Percentiles rank a stretch among this genome's conserved stretches.
phyloP scores from a whole-genome alignment of 2,329 filamentous ascomycete species.

The Aspergillus terreus region DNA sequence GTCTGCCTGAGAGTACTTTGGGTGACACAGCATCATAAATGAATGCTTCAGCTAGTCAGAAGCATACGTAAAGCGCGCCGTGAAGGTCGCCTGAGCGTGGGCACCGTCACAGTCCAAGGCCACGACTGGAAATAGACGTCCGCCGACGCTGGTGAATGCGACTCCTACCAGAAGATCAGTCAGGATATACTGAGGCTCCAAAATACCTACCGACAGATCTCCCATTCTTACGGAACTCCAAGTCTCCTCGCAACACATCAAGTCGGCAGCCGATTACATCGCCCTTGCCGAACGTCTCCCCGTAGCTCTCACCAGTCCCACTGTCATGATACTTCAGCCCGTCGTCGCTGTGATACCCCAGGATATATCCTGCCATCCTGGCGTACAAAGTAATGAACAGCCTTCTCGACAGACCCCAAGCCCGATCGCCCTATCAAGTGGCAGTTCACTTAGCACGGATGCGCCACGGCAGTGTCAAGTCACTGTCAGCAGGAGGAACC shows the following conservation, averaged over 20 bases:
- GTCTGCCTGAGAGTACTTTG: no score
- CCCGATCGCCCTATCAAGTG: no score
- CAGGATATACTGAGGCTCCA: neutral
- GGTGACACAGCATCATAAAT: no score
- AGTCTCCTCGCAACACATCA: neutral
- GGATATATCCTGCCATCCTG: neutral
- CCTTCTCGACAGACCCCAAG: no score
- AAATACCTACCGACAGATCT: neutral
- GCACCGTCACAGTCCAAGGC: neutral
- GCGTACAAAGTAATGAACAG: no score
- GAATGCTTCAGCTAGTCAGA: no score
- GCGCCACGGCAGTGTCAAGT: no score
- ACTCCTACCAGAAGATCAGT: neutral
- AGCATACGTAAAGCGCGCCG: neutral
- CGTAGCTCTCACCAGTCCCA: neutral
- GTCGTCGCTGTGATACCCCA: neutral
- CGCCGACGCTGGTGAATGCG: neutral
- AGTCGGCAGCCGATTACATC: neutral
- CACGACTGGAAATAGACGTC: neutral
- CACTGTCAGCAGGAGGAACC: no score
- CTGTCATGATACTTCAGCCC: neutral
- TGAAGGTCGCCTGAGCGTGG: neutral
- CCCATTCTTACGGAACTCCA: neutral
- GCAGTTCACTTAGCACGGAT: no score
- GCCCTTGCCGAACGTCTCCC: neutral